Percentiles rank a stretch among this genome's conserved stretches.
phyloP scores from a whole-genome alignment of 192 early-diverging fungal genomes.

The Linnemannia schmuckeri region DNA sequence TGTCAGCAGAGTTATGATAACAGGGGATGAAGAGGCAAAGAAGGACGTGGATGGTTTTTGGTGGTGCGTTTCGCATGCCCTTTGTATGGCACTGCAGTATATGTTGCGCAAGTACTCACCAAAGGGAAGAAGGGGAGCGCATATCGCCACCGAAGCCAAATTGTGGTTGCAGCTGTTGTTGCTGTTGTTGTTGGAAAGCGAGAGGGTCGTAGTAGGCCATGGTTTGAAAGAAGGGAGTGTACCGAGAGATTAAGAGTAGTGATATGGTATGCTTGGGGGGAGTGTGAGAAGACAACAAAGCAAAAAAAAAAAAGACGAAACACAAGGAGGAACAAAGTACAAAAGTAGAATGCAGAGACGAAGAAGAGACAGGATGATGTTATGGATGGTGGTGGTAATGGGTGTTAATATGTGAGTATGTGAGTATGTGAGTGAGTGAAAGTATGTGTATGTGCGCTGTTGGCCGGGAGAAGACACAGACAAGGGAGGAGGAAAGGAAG shows the following conservation, averaged over 20 bases:
- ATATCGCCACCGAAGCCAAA: constrained; percentile 22
- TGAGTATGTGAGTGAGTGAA: neutral
- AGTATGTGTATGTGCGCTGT: neutral
- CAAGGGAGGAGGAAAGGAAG: too few relatives aligned
- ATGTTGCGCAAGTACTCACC: neutral
- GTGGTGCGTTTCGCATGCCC: neutral
- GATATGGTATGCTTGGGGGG: neutral
- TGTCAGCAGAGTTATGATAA: constrained; percentile 1
- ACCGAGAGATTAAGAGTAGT: neutral
- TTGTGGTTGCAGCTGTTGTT: constrained; percentile 2
- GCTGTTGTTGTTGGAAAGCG: constrained; percentile 47
- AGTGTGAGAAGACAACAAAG: neutral
- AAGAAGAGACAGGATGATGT: constrained; percentile 6
- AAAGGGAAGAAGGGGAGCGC: constrained; percentile 13
- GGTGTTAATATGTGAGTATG: neutral
- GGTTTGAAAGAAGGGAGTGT: neutral
- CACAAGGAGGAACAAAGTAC: too few relatives aligned
- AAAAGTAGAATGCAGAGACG: neutral
- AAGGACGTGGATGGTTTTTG: neutral
- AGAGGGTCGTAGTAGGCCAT: constrained; percentile 52
- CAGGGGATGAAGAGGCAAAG: neutral
- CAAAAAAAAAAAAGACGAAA: neutral
- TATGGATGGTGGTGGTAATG: neutral
- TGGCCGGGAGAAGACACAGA: neutral
- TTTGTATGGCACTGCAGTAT: neutral